phyloP scores from a whole-genome alignment of 1,139 yeast genomes.

The Kodamaea derodonti region DNA sequence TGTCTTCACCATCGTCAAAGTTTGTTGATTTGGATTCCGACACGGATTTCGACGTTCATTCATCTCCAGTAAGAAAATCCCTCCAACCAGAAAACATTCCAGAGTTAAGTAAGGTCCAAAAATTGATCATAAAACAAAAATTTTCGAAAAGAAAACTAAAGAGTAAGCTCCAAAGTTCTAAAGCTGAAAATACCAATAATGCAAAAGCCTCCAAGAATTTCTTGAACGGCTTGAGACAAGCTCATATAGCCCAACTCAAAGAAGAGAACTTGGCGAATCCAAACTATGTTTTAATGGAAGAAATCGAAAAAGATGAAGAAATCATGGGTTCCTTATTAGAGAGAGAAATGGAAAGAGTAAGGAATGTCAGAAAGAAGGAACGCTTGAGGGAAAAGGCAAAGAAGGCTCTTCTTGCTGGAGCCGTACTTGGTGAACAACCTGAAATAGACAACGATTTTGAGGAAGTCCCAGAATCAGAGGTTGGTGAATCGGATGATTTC shows the following conservation, averaged over 20 bases:
- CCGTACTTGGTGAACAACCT: constrained; percentile 14
- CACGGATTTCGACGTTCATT: constrained; percentile 12
- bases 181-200: constrained; percentile 2
- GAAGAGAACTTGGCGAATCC: constrained; percentile 24
- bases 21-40: constrained; percentile 21
- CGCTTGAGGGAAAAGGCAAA: constrained; percentile 38
- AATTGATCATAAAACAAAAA: constrained; percentile 32
- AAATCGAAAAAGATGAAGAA: constrained; percentile 40
- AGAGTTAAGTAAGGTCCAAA: constrained; percentile 33
- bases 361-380: constrained; percentile 50
- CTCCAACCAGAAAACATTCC: constrained; percentile 19
- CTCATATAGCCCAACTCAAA: constrained; percentile 36
- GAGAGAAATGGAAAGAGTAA: constrained; percentile 54
- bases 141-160: constrained; percentile 23
- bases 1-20: constrained; percentile 21
- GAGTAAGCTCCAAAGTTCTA: constrained; percentile 1
- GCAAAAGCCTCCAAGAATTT: constrained; percentile 6
- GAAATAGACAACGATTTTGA: constrained; percentile 12
- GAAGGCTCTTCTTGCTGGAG: constrained; percentile 23
- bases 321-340: constrained; percentile 52
- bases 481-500: constrained; percentile 13
- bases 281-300: constrained; percentile 28
- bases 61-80: constrained; percentile 9
- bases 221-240: constrained; percentile 23
- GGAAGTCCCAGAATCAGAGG: constrained; percentile 18